phyloP scores from a whole-genome alignment of 1,284 basidiomycete genomes.

The Trichosporon asahii region DNA sequence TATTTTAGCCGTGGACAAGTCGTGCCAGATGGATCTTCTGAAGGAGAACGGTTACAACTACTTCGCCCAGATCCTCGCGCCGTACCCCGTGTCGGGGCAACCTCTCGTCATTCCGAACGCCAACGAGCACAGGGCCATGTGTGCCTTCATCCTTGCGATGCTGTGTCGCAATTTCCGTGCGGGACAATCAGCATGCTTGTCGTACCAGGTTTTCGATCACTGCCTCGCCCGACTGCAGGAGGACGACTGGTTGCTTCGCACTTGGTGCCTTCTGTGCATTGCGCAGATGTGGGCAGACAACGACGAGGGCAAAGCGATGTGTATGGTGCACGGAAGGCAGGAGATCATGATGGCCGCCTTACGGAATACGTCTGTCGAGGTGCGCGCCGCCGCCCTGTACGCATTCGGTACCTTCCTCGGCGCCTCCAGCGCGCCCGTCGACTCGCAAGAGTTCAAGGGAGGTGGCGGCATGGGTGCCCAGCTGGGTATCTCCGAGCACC shows the following conservation, averaged over 20 bases:
- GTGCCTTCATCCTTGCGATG: slow-evolving; percentile 92
- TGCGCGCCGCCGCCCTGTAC: slow-evolving; percentile 84
- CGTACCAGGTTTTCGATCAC: slow-evolving; percentile 81
- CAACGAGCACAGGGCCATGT: slow-evolving; percentile 98
- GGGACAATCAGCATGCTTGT: slow-evolving; percentile 82
- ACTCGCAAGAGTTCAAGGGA: slow-evolving; percentile 63
- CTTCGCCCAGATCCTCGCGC: slow-evolving; percentile 73
- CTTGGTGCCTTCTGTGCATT: slow-evolving; percentile 92
- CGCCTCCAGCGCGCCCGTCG: slow-evolving; percentile 65
- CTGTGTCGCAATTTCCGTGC: slow-evolving; percentile 82
- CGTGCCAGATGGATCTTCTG: slow-evolving; percentile 85
- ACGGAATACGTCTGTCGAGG: slow-evolving; percentile 86
- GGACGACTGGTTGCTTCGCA: slow-evolving; percentile 84
- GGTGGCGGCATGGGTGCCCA: slow-evolving; percentile 84
- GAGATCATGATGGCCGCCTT: slow-evolving; percentile 80
- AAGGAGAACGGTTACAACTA: slow-evolving; percentile 84
- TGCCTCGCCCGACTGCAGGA: slow-evolving; percentile 79
- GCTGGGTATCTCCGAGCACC: slow-evolving; percentile 68
- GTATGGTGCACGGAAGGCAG: slow-evolving; percentile 70
- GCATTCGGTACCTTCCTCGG: slow-evolving; percentile 93
- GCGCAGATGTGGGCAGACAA: slow-evolving; percentile 91
- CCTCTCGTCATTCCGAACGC: slow-evolving; percentile 73
- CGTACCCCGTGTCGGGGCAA: slow-evolving; percentile 41
- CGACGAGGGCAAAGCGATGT: slow-evolving; percentile 84
- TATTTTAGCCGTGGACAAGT: slow-evolving; percentile 90